phyloP scores from a whole-genome alignment of 371 early-diverging fungal species.

The Rhizopus stolonifer region DNA sequence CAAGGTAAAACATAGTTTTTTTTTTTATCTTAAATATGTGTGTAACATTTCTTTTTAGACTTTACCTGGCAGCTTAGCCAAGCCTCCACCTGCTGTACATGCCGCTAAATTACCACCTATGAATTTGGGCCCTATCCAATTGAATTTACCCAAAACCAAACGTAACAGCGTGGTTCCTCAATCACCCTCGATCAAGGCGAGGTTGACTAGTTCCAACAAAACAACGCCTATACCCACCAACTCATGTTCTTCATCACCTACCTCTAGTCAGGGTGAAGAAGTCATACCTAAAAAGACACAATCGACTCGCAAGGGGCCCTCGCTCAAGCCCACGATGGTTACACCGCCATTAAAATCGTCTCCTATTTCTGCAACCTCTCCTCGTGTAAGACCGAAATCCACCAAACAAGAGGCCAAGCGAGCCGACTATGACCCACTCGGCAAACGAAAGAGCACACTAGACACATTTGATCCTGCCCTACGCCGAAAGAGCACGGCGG shows the following conservation, averaged over 20 bases:
- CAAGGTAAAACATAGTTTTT: constrained; percentile 27
- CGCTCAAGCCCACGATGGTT: background rate
- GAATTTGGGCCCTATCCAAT: constrained; percentile 47
- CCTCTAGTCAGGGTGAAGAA: constrained; percentile 10
- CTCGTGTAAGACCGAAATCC: constrained; percentile 23
- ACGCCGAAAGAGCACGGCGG: background rate
- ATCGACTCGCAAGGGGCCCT: constrained; percentile 10
- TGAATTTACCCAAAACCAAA: constrained; percentile 26
- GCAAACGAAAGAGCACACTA: background rate
- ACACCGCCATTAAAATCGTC: constrained; percentile 17
- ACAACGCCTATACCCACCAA: constrained; percentile 20
- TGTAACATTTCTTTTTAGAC: constrained; percentile 26
- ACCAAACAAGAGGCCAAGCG: no score
- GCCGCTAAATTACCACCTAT: constrained; percentile 47
- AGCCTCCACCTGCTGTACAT: constrained; percentile 40
- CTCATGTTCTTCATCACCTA: constrained; percentile 18
- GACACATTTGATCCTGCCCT: background rate
- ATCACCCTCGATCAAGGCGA: constrained; percentile 25
- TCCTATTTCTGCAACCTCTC: constrained; percentile 22
- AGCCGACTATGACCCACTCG: constrained; percentile 20
- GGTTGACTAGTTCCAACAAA: constrained; percentile 4
- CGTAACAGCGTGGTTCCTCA: constrained; percentile 7
- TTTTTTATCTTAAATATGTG: background rate
- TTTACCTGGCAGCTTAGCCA: constrained; percentile 48
- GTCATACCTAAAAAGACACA: constrained; percentile 25